Percentiles rank a stretch among this genome's conserved stretches.
These are phyloP conservation scores for Prunus mongolica DNA, from an alignment of 306 rosid species.

Conservation along the genomic window DNA sequence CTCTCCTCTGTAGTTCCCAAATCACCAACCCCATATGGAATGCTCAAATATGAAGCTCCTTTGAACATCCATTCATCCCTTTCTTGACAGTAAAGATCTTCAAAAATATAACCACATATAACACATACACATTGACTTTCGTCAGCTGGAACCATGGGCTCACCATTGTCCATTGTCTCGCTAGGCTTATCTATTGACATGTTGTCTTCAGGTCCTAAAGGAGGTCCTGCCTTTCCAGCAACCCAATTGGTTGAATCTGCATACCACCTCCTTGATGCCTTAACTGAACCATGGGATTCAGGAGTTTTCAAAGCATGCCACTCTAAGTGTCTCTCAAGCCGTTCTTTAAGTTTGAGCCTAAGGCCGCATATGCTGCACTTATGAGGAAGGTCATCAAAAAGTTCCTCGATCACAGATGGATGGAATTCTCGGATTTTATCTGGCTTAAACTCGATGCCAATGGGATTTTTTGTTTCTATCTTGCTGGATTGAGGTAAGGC, in stretches of 20 bases:
- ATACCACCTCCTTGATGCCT: constrained; percentile 70
- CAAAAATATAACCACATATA: constrained; percentile 80
- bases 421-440: constrained; percentile 63
- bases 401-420: constrained; percentile 53
- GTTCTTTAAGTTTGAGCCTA: constrained; percentile 46
- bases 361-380: constrained; percentile 61
- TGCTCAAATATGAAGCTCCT: constrained; percentile 52
- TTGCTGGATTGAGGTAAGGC: constrained; percentile 36
- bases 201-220: constrained; percentile 28
- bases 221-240: constrained; percentile 42
- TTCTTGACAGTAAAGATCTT: constrained; percentile 68
- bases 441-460: constrained; percentile 72
- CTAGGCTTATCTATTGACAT: constrained; percentile 26
- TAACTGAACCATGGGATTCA: constrained; percentile 29
- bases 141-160: constrained; percentile 60
- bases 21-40: constrained; percentile 36
- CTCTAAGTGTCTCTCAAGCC: constrained; percentile 60
- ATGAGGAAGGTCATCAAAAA: constrained; percentile 55
- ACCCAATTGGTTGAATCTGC: constrained; percentile 47
- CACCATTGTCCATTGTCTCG: constrained; percentile 25
- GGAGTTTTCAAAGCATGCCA: constrained; percentile 59
- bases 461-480: constrained; percentile 37
- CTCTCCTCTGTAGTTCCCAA: constrained; percentile 18
- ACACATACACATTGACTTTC: constrained; percentile 73
- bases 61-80: constrained; percentile 78